Percentiles rank a stretch among this genome's conserved stretches.
phyloP scores from a whole-genome alignment of 257 asterid species.

The Ballota nigra region DNA sequence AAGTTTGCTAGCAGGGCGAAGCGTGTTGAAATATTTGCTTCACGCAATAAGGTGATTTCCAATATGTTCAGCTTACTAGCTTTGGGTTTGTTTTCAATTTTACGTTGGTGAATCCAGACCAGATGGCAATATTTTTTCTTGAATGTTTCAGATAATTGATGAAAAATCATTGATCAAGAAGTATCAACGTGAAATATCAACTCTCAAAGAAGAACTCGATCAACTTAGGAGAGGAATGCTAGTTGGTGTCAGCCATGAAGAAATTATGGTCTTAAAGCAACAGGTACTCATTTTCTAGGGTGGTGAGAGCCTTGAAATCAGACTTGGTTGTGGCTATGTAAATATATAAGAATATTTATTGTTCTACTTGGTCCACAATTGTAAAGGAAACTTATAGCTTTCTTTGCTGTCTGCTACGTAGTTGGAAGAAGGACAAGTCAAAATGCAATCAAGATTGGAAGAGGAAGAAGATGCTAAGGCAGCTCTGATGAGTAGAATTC shows the following conservation, averaged over 20 bases:
- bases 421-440: constrained; percentile 99
- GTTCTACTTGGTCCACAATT: background rate
- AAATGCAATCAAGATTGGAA: constrained; percentile 98
- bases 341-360: background rate
- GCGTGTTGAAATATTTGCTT: constrained; percentile 87
- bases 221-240: constrained; percentile 77
- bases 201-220: constrained; percentile 86
- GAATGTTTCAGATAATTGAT: constrained; percentile 76
- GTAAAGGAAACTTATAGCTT: background rate
- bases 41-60: constrained; percentile 80
- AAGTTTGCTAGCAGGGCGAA: constrained; percentile 99
- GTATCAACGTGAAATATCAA: constrained; percentile 91
- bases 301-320: constrained; percentile 3
- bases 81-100: constrained; percentile 12
- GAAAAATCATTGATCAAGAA: constrained; percentile 97
- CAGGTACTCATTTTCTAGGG: constrained; percentile 45
- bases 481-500: constrained; percentile 98
- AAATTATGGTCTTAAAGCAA: constrained; percentile 72
- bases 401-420: constrained; percentile 24
- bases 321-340: constrained; percentile 1
- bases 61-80: background rate
- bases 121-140: background rate
- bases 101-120: constrained; percentile 15
- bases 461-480: constrained; percentile 99
- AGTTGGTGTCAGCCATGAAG: constrained; percentile 81